Base-by-base conservation (phyloP, 2,329 filamentous ascomycete species). In the Elsinoe fawcettii region DNA sequence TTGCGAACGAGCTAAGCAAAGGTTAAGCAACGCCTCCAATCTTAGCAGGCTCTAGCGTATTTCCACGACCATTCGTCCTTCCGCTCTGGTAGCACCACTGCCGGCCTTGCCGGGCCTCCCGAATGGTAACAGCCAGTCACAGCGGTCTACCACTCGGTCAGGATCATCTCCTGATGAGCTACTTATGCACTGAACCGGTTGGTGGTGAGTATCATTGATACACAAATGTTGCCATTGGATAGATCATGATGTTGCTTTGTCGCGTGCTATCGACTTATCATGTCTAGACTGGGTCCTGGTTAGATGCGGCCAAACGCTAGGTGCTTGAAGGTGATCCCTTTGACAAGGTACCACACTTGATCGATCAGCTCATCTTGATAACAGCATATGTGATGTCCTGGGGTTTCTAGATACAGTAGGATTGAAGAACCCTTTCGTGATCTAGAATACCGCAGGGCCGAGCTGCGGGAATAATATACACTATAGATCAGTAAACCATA, bases 31-130 rank as follows among this genome's bases (percentile, higher is more conserved):
- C 23, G 41, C 41, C 41, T 25, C 41, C 22, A 46, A 46, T 46
- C 41, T 46, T 46, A 46, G 41, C 41, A 46, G 12, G 41, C 41
- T 46, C 41, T 46, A 46, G 41, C 41, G 41, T 25, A 22, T 14
- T 46, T 46, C 41, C 20, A 46, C 18, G 41, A 46, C 41, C 41
- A 46, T 46, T 46, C 41, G 41, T 46, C 41, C 41, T 46, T 46
- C 41, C 41, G 41, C 41, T 25, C 23, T 46, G 20, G 41, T 46
- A 46, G 41, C 23, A 46, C 41, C 20, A 25, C 23, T 46, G 41
- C 41, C 41, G 41, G 41, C 41, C 41, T 46, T 46, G 41, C 41
- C 41, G 41, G n/a, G 22, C 9, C 41, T 25, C 23, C 41, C 41
- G 41, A 46, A n/a, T 20, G 18, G 23, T 18, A 27, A 18, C 41